These are phyloP conservation scores for Apiotrichum laibachii DNA, from an alignment of 1,284 basidiomycete species.

Conservation along the genomic window DNA sequence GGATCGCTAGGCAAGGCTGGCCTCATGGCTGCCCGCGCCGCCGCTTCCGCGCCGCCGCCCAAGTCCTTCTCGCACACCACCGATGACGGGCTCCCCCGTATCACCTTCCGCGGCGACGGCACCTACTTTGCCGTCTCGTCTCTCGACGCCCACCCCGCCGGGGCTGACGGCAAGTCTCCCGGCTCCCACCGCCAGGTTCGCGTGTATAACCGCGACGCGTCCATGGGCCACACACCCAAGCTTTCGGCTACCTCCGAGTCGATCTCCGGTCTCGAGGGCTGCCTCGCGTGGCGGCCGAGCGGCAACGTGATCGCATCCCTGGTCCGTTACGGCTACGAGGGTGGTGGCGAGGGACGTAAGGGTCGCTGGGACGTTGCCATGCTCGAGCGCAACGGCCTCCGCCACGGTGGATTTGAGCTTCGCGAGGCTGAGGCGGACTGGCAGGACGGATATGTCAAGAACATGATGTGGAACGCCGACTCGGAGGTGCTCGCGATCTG, in stretches of 20 bases:
- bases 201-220: constrained; percentile 67
- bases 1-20: constrained; percentile 89
- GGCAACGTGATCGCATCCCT: constrained; percentile 81
- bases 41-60: constrained; percentile 55
- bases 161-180: not conserved
- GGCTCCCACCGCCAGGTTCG: constrained; percentile 61
- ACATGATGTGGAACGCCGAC: constrained; percentile 83
- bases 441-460: constrained; percentile 59
- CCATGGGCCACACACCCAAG: constrained; percentile 56
- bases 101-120: constrained; percentile 93
- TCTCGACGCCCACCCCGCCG: constrained; percentile 52
- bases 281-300: constrained; percentile 80
- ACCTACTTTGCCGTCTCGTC: constrained; percentile 82
- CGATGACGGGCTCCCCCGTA: constrained; percentile 69
- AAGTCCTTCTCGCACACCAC: constrained; percentile 55
- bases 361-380: constrained; percentile 83
- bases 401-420: constrained; percentile 84
- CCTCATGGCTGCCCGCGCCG: constrained; percentile 53
- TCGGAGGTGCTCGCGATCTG: constrained; percentile 82
- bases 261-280: constrained; percentile 76
- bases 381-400: constrained; percentile 89
- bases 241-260: constrained; percentile 83
- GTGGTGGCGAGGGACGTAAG: constrained; percentile 59
- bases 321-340: constrained; percentile 75
- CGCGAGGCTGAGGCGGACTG: constrained; percentile 54